These are phyloP conservation scores for Salinomyces thailandicus DNA, from an alignment of 2,329 filamentous ascomycete species.

Conservation along the genomic window DNA sequence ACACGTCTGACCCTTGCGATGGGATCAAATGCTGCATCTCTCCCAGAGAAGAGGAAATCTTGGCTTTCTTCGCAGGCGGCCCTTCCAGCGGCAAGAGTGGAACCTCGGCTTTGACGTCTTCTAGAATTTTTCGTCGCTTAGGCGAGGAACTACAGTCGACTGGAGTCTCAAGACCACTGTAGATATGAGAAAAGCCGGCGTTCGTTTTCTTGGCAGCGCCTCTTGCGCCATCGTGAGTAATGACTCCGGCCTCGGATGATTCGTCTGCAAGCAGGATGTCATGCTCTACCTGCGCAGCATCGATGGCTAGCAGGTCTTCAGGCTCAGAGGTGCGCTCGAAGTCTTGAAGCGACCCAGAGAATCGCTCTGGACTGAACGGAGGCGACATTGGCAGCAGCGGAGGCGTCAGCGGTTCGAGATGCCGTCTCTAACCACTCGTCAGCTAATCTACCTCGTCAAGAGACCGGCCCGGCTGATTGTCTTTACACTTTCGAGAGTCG, in stretches of 20 bases:
- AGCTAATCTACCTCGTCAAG: too few relatives aligned
- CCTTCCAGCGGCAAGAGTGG: slow-evolving; percentile 31
- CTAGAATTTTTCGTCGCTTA: not conserved
- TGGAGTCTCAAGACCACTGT: not conserved
- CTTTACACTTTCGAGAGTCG: slow-evolving; percentile 9
- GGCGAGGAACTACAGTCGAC: not conserved
- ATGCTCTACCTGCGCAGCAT: slow-evolving; percentile 17
- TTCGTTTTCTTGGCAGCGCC: too few relatives aligned
- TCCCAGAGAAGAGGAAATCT: slow-evolving; percentile 31
- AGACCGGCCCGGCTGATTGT: too few relatives aligned
- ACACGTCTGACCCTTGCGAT: slow-evolving; percentile 20
- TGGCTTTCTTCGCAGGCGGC: slow-evolving; percentile 30
- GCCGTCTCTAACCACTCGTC: slow-evolving; percentile 18
- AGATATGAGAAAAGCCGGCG: too few relatives aligned
- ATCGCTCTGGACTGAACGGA: slow-evolving; percentile 24
- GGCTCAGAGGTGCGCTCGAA: slow-evolving; percentile 25
- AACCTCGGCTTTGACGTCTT: slow-evolving; percentile 34
- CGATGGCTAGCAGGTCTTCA: slow-evolving; percentile 19
- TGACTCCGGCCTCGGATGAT: too few relatives aligned
- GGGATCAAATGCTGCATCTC: slow-evolving; percentile 23
- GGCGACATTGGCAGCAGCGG: slow-evolving; percentile 38
- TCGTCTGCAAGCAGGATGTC: slow-evolving; percentile 16
- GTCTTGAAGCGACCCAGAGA: slow-evolving; percentile 8
- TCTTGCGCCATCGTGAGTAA: too few relatives aligned
- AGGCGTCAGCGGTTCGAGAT: slow-evolving; percentile 32